Base-by-base conservation (phyloP, 2,329 filamentous ascomycete genomes). In the Fusarium staphyleae region DNA sequence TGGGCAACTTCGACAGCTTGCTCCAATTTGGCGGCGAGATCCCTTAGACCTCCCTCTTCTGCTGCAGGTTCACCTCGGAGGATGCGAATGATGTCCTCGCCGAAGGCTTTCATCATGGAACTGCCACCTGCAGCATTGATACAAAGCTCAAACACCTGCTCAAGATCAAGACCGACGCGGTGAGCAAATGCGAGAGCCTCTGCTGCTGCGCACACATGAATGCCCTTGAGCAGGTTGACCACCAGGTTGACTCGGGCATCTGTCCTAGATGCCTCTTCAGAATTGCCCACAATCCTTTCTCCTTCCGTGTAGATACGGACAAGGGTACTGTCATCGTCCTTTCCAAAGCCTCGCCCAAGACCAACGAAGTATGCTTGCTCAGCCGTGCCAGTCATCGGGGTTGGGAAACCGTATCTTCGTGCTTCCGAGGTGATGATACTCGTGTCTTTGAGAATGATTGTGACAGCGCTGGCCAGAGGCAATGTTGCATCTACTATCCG, bases 391-490 rank as follows among this genome's bases (percentile, higher is more conserved):
- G 81, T 83, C 66, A 90, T 81, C 0, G 84, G 84, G 1, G 81
- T 81, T 0, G 85, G 80, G 68, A 87, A 89, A 22, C 77, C 75
- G 47, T 76, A 72, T 34, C 82, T 75, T 15, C 85, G 77, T 1
- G 86, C 85, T 52, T 85, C 85, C 19, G 83, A 81, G 2, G 87
- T 89, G 68, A 90, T 88, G 71, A 90, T 90, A 42, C 82, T 79
- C 66, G 77, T 75, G 69, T 87, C 84, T 72, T 87, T 87, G 29
- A 83, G 60, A 55, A 86, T 86, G 59, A 86, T 87, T 24, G 78
- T 80, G 41, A 85, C 66, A 3, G 84, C 84, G 66, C 83, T 86
- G 13, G 81, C 82, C 29, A 85, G 70, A 0, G 84, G 83, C 57
- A 78, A 82, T 34, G 79, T 72, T 24, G 78, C 75, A 24, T 78